Percentiles rank a stretch among this genome's conserved stretches.
Evolutionary conservation across 129 eudicot species (phyloP).

Genomic region (Helianthus annuus): DNA sequence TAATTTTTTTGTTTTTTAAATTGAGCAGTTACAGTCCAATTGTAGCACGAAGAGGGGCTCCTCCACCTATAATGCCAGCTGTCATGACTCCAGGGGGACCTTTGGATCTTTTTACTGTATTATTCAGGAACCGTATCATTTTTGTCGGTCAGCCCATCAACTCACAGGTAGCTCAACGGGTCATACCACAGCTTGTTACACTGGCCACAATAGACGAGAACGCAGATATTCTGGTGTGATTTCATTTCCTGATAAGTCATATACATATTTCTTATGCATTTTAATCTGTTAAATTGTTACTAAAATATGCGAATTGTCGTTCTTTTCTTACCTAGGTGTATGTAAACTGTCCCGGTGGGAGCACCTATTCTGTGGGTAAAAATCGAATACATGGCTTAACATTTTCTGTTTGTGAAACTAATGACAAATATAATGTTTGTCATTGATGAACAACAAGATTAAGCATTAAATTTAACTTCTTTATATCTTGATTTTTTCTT

Average conservation of each 20-base stretch:
- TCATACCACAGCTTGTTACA: constrained; percentile 94
- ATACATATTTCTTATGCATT: not conserved
- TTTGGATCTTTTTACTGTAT: constrained; percentile 82
- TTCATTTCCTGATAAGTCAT: not conserved
- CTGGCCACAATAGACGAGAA: constrained; percentile 87
- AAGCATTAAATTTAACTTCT: not conserved
- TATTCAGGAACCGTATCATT: constrained; percentile 85
- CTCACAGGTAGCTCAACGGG: constrained; percentile 80
- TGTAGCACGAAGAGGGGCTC: constrained; percentile 68
- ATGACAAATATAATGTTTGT: constrained; percentile 2
- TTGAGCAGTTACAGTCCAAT: constrained; percentile 61
- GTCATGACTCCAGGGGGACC: constrained; percentile 94
- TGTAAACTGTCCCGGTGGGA: constrained; percentile 92
- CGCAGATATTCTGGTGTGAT: constrained; percentile 74
- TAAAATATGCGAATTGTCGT: not conserved
- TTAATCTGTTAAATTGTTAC: not conserved
- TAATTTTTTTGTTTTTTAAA: not conserved
- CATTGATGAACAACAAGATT: not conserved
- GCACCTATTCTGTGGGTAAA: constrained; percentile 85
- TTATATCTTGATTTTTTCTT: not conserved
- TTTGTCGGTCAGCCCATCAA: constrained; percentile 76
- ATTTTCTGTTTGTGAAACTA: constrained; percentile 13
- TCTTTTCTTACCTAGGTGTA: constrained; percentile 50
- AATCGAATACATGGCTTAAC: constrained; percentile 16
- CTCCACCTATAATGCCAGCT: constrained; percentile 86